A percentile compares a stretch with the other conserved stretches of the same genome.
These are phyloP conservation scores for Ogataea haglerorum DNA, from an alignment of 805 yeast species.

Conservation along the genomic window DNA sequence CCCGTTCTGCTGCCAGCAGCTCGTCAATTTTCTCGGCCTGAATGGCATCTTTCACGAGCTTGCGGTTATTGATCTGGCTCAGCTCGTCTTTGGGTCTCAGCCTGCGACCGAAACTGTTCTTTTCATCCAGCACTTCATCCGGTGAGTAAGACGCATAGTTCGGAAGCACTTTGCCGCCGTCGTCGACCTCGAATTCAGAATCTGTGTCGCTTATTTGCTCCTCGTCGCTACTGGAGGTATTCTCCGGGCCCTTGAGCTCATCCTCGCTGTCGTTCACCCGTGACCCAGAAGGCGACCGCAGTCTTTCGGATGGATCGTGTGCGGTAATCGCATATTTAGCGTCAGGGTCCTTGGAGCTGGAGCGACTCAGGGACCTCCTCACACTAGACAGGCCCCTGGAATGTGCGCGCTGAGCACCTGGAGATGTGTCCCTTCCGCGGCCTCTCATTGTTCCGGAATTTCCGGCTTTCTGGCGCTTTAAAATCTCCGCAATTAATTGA, in stretches of 20 bases:
- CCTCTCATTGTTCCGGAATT: conserved; percentile 15
- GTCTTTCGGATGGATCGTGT: conserved; percentile 71
- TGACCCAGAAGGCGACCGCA: conserved; percentile 27
- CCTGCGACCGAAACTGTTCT: conserved; percentile 9
- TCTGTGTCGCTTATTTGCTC: conserved; percentile 60
- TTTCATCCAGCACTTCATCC: conserved; percentile 7
- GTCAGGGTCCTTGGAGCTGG: conserved; percentile 19
- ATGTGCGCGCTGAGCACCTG: conserved; percentile 12
- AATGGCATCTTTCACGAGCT: conserved; percentile 41
- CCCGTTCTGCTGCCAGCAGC: conserved; percentile 56
- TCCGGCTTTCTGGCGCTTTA: conserved; percentile 26
- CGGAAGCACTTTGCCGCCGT: conserved; percentile 56
- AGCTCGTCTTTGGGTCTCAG: conserved; percentile 21
- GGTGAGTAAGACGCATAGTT: conserved; percentile 43
- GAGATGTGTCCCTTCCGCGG: conserved; percentile 20
- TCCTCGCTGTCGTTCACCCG: conserved; percentile 9
- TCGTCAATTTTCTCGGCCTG: conserved; percentile 53
- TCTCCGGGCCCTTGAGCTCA: conserved; percentile 18
- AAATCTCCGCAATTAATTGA: conserved; percentile 28
- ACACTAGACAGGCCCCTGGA: conserved; percentile 25
- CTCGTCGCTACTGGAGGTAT: conserved; percentile 42
- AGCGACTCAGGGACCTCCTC: conserved; percentile 25
- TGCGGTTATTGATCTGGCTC: conserved; percentile 22
- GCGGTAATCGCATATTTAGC: conserved; percentile 61
- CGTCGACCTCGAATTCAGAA: conserved; percentile 57